Evolutionary conservation across 2,329 filamentous ascomycete species (phyloP).

Genomic region (Pseudocercospora musae): DNA sequence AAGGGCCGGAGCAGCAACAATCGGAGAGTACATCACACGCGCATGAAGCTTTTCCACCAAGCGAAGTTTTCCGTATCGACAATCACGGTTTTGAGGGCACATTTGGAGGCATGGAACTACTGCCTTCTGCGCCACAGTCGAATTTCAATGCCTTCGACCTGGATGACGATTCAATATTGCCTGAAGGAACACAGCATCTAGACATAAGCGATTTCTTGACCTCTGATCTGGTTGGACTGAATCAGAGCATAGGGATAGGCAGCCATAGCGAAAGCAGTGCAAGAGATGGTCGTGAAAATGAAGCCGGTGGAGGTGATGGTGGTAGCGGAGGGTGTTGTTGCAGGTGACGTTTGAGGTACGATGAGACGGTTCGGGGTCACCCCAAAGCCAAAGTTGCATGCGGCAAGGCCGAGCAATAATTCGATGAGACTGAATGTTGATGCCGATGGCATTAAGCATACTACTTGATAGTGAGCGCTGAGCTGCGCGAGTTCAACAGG

Average conservation of each 20-base stretch:
- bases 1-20: slow-evolving; percentile 1
- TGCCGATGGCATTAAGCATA: too few relatives aligned
- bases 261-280: neutral
- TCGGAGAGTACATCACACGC: neutral
- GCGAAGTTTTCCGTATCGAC: slow-evolving; percentile 1
- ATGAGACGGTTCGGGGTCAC: neutral
- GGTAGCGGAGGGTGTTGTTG: slow-evolving; percentile 13
- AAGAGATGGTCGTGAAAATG: slow-evolving; percentile 1
- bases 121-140: neutral
- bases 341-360: neutral
- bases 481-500: too few relatives aligned
- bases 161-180: slow-evolving; percentile 13
- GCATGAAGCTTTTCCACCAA: neutral
- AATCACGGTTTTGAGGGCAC: neutral
- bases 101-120: slow-evolving; percentile 9
- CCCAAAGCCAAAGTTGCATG: neutral
- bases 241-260: neutral
- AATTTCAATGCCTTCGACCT: slow-evolving; percentile 14
- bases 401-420: neutral
- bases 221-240: slow-evolving; percentile 20
- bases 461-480: too few relatives aligned
- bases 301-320: neutral
- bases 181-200: slow-evolving; percentile 12
- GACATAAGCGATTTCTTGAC: slow-evolving; percentile 26
- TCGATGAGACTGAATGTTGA: too few relatives aligned